Base-by-base conservation (phyloP, 192 early-diverging fungal species). In the Chytriomyces sp. region DNA sequence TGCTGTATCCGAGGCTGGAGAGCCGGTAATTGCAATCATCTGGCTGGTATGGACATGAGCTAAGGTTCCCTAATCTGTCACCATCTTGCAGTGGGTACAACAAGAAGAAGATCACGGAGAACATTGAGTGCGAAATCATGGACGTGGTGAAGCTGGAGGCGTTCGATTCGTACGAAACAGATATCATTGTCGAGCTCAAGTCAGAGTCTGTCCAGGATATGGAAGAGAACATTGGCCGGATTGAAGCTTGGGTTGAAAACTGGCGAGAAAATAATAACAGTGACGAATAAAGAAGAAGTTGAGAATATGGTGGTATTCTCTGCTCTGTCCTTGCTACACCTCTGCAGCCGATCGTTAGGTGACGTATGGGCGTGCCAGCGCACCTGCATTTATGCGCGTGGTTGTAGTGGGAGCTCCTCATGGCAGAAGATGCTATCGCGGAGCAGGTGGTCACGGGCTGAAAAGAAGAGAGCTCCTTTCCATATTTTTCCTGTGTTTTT, bases 51-150 rank as follows among this genome's bases (percentile, higher is more conserved):
- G 1, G 53, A 3, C 53, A 57, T n/a, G n/a, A n/a, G n/a, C n/a
- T n/a, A n/a, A n/a, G 11, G 53, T 57, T 57, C 53, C 2, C 20
- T 11, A 57, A 18, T 35, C 28, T 35, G 28, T 57, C 13, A 2
- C 20, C 13, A 20, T 57, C 20, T 53, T 11, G 20, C 96, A 99
- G 80, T 85, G 87, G 71, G 6, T 73, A 63, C 57, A 62, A 63
- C 71, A 75, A 82, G 44, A 91, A 91, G 73, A 99, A 99, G 82
- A 90, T 98, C 64, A 81, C 89, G 16, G 95, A 98, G 81, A 99
- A 99, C 72, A 89, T 97, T 75, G 93, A 95, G 76, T 94, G 94
- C 85, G 97, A 99, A 83, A 99, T 99, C 81, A 95, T 96, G 94
- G 94, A 96, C 85, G 92, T 98, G 6, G 92, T 96, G 18, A 83